Percentiles rank a stretch among this genome's conserved stretches.
Conservation (phyloP, 2,329 filamentous ascomycete genomes). For the Colletotrichum costaricense region DNA sequence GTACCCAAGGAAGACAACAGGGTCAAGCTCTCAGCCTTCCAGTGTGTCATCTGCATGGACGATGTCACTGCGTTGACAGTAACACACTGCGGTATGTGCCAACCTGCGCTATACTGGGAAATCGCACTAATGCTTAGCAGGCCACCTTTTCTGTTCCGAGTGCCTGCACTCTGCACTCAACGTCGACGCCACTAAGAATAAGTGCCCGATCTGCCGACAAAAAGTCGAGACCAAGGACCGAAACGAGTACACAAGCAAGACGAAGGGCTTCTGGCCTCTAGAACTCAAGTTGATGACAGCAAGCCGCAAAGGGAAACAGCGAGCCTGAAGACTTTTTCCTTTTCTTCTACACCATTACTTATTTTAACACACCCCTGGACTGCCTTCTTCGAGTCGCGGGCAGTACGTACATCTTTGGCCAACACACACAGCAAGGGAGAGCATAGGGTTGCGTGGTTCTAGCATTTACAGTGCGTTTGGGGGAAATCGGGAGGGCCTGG, state of each 20-base stretch:
- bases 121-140: conserved; percentile 47
- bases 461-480: conserved; percentile 31
- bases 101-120: not conserved
- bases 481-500: not conserved
- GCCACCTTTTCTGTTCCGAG: conserved; percentile 72
- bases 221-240: conserved; percentile 63
- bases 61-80: conserved; percentile 67
- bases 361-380: not conserved
- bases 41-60: conserved; percentile 78
- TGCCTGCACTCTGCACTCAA: conserved; percentile 71
- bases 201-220: conserved; percentile 73
- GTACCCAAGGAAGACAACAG: conserved; percentile 60
- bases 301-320: conserved; percentile 62
- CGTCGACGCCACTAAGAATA: conserved; percentile 65
- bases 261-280: conserved; percentile 67
- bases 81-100: conserved; percentile 72
- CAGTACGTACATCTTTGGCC: not conserved
- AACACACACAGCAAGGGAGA: not conserved
- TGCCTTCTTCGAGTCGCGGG: not conserved
- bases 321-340: conserved; percentile 7
- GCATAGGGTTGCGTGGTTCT: not conserved
- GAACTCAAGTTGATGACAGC: conserved; percentile 72
- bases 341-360: not conserved
- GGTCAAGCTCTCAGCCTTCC: conserved; percentile 65
- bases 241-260: conserved; percentile 54